Evolutionary conservation across 371 early-diverging fungal genomes (phyloP), one percentile per base, ranked within the genome.

Genomic region (Mortierella sp.): DNA sequence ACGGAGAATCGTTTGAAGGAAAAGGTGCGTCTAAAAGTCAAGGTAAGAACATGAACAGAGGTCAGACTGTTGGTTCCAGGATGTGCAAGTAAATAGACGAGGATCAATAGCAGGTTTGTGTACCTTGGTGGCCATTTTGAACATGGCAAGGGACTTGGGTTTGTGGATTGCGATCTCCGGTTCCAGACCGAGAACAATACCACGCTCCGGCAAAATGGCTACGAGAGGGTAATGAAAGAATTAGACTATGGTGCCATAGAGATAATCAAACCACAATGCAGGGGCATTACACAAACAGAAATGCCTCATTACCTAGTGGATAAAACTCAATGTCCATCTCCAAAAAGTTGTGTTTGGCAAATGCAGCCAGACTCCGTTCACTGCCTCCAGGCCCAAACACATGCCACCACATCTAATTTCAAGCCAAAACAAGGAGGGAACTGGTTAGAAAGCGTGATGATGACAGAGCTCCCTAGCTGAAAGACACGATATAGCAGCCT

Each of bases 121-220:
- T 89, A 95, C 95, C 90, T 95, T 96, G 29, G 93, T 92, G 29
- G 93, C 94, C 82, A 91, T 88, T 70, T 92, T 93, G 81, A 92
- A 97, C 35, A 92, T 81, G n/a, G 92, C 87, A 68, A 93, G 89
- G 0, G 93, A 91, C 18, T 95, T 77, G 8, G 92, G 87, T 44
- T 90, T 90, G 49, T 89, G 89, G 29, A 91, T 86, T 7, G 91
- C 90, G 74, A 95, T 89, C 49, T 90, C 92, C 78, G 95, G 95
- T 60, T 96, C 95, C 24, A 96, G 89, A 27, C 98, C 98, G 48
- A 96, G 90, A 49, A 96, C 89, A 12, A 97, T 91, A 0, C 97
- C 97, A 74, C 94, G 91, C 21, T 93, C 91, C 60, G 96, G 84
- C 38, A 95, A 72, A 29, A 97, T 91, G n/a, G 95, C 96, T 95